Percentiles rank a stretch among this genome's conserved stretches.
phyloP scores from a whole-genome alignment of 768 basidiomycete genomes.

The Tricholoma sp. region DNA sequence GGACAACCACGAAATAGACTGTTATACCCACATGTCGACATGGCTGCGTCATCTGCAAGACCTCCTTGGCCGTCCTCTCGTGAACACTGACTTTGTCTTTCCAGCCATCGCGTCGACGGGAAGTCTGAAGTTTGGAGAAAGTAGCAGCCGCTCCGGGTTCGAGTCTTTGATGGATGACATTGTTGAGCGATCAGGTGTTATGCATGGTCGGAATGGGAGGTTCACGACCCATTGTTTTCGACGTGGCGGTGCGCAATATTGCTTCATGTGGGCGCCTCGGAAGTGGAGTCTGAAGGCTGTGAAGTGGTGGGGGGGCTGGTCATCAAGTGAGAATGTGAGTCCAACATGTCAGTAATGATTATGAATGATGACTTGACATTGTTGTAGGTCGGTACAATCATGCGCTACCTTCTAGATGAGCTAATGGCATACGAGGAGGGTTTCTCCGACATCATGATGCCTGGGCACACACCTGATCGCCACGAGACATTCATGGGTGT shows the following conservation, averaged over 20 bases:
- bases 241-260: background rate
- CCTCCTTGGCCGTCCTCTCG: background rate
- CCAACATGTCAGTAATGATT: no score
- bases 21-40: background rate
- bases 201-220: background rate
- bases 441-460: constrained; percentile 19
- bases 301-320: constrained; percentile 27
- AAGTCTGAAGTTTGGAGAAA: constrained; percentile 17
- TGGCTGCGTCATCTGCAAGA: background rate
- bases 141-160: constrained; percentile 17
- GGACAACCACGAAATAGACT: background rate
- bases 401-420: constrained; percentile 25
- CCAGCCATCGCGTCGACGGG: constrained; percentile 18
- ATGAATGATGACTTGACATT: background rate
- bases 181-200: constrained; percentile 12
- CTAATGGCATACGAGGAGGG: constrained; percentile 24
- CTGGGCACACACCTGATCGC: constrained; percentile 9
- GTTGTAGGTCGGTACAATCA: constrained; percentile 17
- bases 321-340: constrained; percentile 15
- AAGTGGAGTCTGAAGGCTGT: constrained; percentile 23
- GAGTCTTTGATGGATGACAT: constrained; percentile 19
- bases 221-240: background rate
- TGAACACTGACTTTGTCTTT: constrained; percentile 11
- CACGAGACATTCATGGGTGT: constrained; percentile 21
- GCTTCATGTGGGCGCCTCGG: constrained; percentile 15